Percentiles rank a stretch among this genome's conserved stretches.
Evolutionary conservation across 129 eudicot species (phyloP).

Genomic region (Rutidosis leptorrhynchoides): DNA sequence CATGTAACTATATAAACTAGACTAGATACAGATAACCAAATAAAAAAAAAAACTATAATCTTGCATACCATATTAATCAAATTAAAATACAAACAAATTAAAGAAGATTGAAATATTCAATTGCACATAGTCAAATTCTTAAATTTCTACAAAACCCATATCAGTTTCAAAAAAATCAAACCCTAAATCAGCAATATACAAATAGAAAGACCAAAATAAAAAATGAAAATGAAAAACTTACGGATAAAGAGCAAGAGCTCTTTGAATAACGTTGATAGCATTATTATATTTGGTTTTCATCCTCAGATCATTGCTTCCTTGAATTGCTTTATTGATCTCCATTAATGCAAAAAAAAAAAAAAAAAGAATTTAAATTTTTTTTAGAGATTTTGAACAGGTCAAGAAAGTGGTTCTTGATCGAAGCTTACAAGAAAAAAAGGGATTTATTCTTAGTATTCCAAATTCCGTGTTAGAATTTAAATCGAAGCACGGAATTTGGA

Average conservation of each 20-base stretch:
- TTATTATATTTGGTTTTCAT: constrained; percentile 75
- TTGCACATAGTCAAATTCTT: background rate
- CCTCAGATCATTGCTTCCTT: constrained; percentile 63
- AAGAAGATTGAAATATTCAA: background rate
- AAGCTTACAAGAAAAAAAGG: background rate
- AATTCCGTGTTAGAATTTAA: no score
- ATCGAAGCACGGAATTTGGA: no score
- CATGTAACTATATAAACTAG: background rate
- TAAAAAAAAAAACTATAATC: background rate
- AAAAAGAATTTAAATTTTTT: no score
- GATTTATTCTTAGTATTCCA: no score
- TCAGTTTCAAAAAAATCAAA: background rate
- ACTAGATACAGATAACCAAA: background rate
- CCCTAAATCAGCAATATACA: background rate
- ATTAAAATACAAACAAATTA: background rate
- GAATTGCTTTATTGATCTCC: constrained; percentile 80
- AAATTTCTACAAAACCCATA: constrained; percentile 9
- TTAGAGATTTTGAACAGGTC: background rate
- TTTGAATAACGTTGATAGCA: constrained; percentile 61
- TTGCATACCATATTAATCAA: background rate
- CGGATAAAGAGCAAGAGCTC: constrained; percentile 84
- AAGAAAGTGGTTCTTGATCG: background rate
- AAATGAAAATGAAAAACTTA: constrained; percentile 16
- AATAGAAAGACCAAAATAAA: background rate
- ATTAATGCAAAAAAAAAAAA: constrained; percentile 24